A percentile compares a stretch with the other conserved stretches of the same genome.
Conservation (phyloP, 352 stramenopile genomes). For the Phytophthora crassamura region DNA sequence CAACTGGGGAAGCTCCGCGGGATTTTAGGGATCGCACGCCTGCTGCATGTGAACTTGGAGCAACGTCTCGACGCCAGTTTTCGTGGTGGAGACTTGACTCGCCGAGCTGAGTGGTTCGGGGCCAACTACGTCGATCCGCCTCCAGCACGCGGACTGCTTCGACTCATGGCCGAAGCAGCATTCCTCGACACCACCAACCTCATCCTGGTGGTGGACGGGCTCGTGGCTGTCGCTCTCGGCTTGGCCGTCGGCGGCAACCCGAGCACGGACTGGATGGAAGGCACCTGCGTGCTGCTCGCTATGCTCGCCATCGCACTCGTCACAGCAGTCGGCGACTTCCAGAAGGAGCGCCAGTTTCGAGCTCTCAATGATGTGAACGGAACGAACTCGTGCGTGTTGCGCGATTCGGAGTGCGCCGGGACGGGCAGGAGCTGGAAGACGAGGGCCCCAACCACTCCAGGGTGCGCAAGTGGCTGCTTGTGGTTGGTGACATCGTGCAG, state of each 20-base stretch:
- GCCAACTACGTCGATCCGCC: slow-evolving; percentile 43
- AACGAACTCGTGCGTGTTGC: slow-evolving; percentile 76
- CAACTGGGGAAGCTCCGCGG: slow-evolving; percentile 52
- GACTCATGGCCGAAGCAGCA: slow-evolving; percentile 56
- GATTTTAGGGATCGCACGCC: slow-evolving; percentile 45
- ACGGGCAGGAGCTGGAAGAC: slow-evolving; percentile 1
- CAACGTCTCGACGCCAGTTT: no score
- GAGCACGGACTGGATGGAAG: slow-evolving; percentile 72
- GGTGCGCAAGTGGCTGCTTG: slow-evolving; percentile 70
- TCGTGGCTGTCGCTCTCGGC: slow-evolving; percentile 44
- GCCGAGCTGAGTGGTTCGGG: slow-evolving; percentile 33
- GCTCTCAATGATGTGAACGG: slow-evolving; percentile 74
- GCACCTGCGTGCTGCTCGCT: slow-evolving; percentile 70
- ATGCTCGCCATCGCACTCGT: slow-evolving; percentile 92
- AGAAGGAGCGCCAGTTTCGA: slow-evolving; percentile 90
- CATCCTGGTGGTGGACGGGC: slow-evolving; percentile 43
- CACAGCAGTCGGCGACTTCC: slow-evolving; percentile 87
- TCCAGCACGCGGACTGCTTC: slow-evolving; percentile 22
- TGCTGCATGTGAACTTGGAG: slow-evolving; percentile 45
- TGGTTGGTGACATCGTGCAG: slow-evolving; percentile 89
- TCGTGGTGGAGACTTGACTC: slow-evolving; percentile 11
- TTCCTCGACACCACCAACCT: slow-evolving; percentile 65
- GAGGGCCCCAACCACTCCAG: slow-evolving; percentile 41
- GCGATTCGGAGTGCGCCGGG: slow-evolving; percentile 35
- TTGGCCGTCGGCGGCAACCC: slow-evolving; percentile 36